Evolutionary conservation across 768 basidiomycete species (phyloP), one percentile per base, ranked within the genome.

Genomic region (Mycena filopes): DNA sequence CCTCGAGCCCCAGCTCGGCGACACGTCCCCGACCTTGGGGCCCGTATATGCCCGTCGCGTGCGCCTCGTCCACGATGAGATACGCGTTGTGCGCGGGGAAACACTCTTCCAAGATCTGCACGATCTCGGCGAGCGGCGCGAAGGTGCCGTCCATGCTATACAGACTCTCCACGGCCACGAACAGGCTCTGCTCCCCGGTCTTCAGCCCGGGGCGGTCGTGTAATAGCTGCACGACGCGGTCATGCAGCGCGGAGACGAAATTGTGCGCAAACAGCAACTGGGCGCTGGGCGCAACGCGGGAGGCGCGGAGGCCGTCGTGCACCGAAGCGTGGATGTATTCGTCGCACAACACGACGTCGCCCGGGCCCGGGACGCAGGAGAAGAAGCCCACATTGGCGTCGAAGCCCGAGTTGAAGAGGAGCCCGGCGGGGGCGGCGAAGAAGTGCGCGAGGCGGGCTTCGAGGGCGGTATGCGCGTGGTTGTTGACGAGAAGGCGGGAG

Each of bases 81-180:
- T 92, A 88, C 26, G 82, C 89, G 72, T 92, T 92, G 3, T 84
- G 83, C 20, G 69, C 58, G 1, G 91, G 90, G 43, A 95, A 84
- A 15, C 84, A 65, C 42, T 84, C 80, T 28, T 94, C 87, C 46
- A 95, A 71, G 4, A 84, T 71, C 28, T 86, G 83, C 38, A 90
- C 85, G 49, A 98, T 89, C 45, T 86, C 85, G 18, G 56, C 56
- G 29, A 99, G 80, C 0, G 95, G 95, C 0, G 91, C 84, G 63
- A 97, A 84, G 28, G 95, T 97, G 16, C 97, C 97, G 69, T 99
- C 97, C 97, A 99, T 99, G 60, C 91, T 93, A 70, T 98, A 98
- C 47, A 98, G 76, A 40, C 88, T 90, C 82, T 99, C 97, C 9
- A 98, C 89, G 0, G 94, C 89, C 15, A 99, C 76, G 72, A 96